A percentile compares a stretch with the other conserved stretches of the same genome.
Conservation (phyloP, 176 grass and related monocot species). For the Panicum miliaceum region DNA sequence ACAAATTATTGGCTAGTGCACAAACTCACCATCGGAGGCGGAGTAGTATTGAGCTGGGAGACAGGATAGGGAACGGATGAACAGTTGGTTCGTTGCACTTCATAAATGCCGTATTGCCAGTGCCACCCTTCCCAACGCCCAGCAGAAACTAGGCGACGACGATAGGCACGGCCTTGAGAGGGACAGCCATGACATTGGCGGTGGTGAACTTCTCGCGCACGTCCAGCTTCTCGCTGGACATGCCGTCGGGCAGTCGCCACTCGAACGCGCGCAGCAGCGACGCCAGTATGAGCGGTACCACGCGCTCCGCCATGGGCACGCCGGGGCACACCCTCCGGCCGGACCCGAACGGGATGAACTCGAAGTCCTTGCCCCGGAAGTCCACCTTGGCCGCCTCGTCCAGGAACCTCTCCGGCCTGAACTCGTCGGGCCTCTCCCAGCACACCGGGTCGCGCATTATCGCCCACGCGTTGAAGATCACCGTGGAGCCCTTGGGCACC, state of each 20-base stretch:
- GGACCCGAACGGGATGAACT: conserved; percentile 55
- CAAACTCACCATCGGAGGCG: too few relatives aligned
- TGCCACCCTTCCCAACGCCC: too few relatives aligned
- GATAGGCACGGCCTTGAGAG: conserved; percentile 35
- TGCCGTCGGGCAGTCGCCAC: conserved; percentile 44
- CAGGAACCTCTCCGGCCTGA: conserved; percentile 53
- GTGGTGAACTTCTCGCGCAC: conserved; percentile 38
- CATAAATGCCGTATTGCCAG: too few relatives aligned
- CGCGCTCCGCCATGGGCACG: conserved; percentile 35
- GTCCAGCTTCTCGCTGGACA: conserved; percentile 36
- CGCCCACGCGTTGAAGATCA: conserved; percentile 47
- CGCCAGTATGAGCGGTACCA: conserved; percentile 45
- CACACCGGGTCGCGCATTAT: conserved; percentile 43
- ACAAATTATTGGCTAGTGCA: too few relatives aligned
- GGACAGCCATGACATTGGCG: conserved; percentile 13
- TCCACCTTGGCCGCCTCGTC: background rate
- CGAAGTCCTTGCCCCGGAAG: conserved; percentile 36
- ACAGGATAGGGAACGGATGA: too few relatives aligned
- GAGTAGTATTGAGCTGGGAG: too few relatives aligned
- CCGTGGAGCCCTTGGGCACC: conserved; percentile 40
- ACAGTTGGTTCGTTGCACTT: too few relatives aligned
- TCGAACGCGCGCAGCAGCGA: conserved; percentile 54
- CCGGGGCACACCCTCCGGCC: conserved; percentile 50
- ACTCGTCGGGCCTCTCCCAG: conserved; percentile 45
- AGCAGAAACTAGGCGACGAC: background rate